These are phyloP conservation scores for Termitomyces sp. DNA, from an alignment of 768 basidiomycete species.

Conservation along the genomic window DNA sequence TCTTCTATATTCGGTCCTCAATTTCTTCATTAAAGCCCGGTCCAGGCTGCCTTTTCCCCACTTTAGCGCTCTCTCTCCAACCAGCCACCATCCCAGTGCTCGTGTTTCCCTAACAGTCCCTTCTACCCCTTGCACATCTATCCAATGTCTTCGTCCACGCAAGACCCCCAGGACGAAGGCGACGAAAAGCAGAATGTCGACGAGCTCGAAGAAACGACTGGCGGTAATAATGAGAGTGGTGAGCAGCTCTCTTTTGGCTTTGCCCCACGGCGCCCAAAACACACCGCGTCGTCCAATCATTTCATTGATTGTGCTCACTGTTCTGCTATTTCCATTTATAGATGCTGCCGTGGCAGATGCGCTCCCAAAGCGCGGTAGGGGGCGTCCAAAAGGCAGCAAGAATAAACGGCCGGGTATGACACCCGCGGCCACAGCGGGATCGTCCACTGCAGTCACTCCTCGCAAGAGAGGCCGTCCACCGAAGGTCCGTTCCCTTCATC, in stretches of 20 bases:
- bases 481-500: slow-evolving; percentile 38
- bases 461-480: slow-evolving; percentile 66
- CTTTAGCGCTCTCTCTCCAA: slow-evolving; percentile 42
- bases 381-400: slow-evolving; percentile 88
- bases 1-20: slow-evolving; percentile 68
- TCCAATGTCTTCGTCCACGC: slow-evolving; percentile 59
- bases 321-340: slow-evolving; percentile 20
- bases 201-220: slow-evolving; percentile 47
- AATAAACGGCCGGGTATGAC: slow-evolving; percentile 42
- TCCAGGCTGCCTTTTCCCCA: slow-evolving; percentile 52
- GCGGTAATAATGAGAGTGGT: slow-evolving; percentile 36
- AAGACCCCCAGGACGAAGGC: slow-evolving; percentile 44
- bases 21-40: slow-evolving; percentile 75
- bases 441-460: slow-evolving; percentile 29
- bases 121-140: slow-evolving; percentile 9
- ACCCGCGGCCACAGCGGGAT: slow-evolving; percentile 25
- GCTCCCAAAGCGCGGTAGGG: slow-evolving; percentile 72
- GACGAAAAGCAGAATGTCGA: slow-evolving; percentile 53
- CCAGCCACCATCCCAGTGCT: slow-evolving; percentile 27
- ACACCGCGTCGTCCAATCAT: slow-evolving; percentile 2
- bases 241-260: slow-evolving; percentile 17
- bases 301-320: slow-evolving; percentile 18
- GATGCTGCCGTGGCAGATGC: slow-evolving; percentile 33
- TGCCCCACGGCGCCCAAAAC: background rate
- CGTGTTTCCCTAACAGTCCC: slow-evolving; percentile 22